Base-by-base conservation (phyloP, 2,329 filamentous ascomycete genomes). In the Cordyceps pruinosa region DNA sequence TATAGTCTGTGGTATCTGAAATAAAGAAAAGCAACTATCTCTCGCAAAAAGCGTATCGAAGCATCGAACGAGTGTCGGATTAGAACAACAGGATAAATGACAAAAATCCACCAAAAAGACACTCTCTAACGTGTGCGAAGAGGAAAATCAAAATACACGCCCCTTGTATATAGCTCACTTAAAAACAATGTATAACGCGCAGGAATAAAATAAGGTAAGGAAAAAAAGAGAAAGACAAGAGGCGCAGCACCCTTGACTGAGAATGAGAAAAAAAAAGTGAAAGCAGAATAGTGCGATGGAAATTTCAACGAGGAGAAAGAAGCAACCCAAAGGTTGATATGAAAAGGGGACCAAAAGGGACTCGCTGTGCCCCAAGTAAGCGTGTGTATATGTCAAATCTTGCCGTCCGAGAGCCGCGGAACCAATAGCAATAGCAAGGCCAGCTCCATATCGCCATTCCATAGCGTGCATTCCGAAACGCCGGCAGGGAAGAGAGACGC, bases 141-240 rank as follows among this genome's bases (percentile, higher is more conserved):
- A 53, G 8, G 13, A 44, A 25, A 17, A n/a, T n/a, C n/a, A n/a
- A 46, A 17, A 59, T 64, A 59, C 65, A 66, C 62, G 57, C 58
- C 56, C 58, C 65, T 13, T 60, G 61, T 61, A 52, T 60, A 62
- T 57, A 55, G 32, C 23, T 37, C 12, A 47, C 30, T 52, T 45
- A 62, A 55, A 25, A 54, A 54, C 55, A 26, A 35, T 37, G 19
- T 49, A 37, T 28, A 45, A 56, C 30, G 54, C 46, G 35, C 46
- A 7, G 28, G 45, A 45, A 44, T 47, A 53, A 55, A 53, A 26
- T 23, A 28, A 12, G 39, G 28, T 37, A 44, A 44, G 8, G 28
- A 35, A 35, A 25, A 37, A 42, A 42, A 23, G 17, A 32, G 19
- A 47, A 10, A 55, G 42, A 26, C 41, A 55, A 47, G 41, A 54